Conservation (phyloP, 805 yeast species). For the Ogataea dorogensis region DNA sequence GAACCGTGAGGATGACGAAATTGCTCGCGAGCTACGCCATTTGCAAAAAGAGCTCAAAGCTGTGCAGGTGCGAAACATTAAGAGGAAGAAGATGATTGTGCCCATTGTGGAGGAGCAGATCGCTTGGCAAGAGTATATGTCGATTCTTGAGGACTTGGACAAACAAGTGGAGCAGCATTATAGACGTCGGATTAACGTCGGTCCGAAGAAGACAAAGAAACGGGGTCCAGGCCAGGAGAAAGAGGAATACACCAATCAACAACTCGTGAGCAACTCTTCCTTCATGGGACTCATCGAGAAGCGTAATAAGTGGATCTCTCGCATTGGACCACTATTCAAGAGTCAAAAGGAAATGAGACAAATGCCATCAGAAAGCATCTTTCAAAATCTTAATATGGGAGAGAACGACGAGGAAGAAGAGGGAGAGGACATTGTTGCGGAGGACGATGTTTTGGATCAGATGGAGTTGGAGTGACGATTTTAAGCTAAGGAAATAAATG, state of each 20-base stretch:
- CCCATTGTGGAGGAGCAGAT: constrained; percentile 83
- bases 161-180: constrained; percentile 97
- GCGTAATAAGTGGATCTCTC: constrained; percentile 81
- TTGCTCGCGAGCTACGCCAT: constrained; percentile 75
- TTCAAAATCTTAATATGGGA: constrained; percentile 36
- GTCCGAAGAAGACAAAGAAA: constrained; percentile 61
- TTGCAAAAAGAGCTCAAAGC: constrained; percentile 67
- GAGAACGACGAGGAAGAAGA: constrained; percentile 33
- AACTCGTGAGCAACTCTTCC: constrained; percentile 74
- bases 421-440: constrained; percentile 24
- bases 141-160: constrained; percentile 88
- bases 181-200: constrained; percentile 72
- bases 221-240: constrained; percentile 31
- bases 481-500: neutral
- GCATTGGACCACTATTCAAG: constrained; percentile 82
- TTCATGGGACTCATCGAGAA: constrained; percentile 79
- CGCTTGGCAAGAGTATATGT: constrained; percentile 92
- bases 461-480: constrained; percentile 9
- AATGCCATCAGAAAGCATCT: constrained; percentile 63
- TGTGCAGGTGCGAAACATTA: constrained; percentile 61
- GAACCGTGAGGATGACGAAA: constrained; percentile 89
- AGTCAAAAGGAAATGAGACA: constrained; percentile 69
- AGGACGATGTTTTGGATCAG: constrained; percentile 25
- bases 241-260: constrained; percentile 40
- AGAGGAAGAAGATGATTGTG: constrained; percentile 59